Evolutionary conservation across 805 yeast species (phyloP), one percentile per base, ranked within the genome.

Genomic region (Yamadazyma paraphyllophila): DNA sequence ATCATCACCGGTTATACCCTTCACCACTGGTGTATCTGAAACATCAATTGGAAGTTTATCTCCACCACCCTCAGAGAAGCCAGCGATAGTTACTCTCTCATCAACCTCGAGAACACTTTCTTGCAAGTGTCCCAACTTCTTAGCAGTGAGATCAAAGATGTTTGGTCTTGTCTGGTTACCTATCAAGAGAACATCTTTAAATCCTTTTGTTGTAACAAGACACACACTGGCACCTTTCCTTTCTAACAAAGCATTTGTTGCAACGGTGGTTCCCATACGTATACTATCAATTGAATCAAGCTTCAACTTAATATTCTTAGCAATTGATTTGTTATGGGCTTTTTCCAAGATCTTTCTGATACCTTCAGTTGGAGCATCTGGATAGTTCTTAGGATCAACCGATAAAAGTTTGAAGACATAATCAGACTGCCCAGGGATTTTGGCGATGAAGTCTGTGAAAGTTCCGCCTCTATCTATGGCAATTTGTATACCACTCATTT

Each of bases 131-230:
- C 77, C 82, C 10, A 90, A 83, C 57, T 83, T 87, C 41, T 74
- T 70, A 37, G 91, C 88, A 5, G 86, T 77, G 52, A 92, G 70
- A 55, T 90, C 96, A 58, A 92, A 92, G 43, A 92, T 89, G 55
- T 83, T 75, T 2, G 98, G 98, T 56, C 98, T 75, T 2, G 96
- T 80, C 62, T 92, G 98, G 59, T 88, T 90, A 2, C 98, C 98
- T 54, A 92, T 91, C 2, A 73, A 65, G 49, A 92, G 69, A 33
- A 87, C 81, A 59, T 92, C 97, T 54, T 80, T 80, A 66, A 89
- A 92, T 0, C 97, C 99, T 56, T 82, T 85, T 12, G 97, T 88
- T 2, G 96, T 89, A 4, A 91, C 65, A 48, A 92, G 73, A 1
- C 94, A 95, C 55, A 95, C 91, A 27, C 81, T 70, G 46, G 90